These are phyloP conservation scores for Phalaenopsis equestris DNA, from an alignment of 106 monocot genomes.

Conservation along the genomic window DNA sequence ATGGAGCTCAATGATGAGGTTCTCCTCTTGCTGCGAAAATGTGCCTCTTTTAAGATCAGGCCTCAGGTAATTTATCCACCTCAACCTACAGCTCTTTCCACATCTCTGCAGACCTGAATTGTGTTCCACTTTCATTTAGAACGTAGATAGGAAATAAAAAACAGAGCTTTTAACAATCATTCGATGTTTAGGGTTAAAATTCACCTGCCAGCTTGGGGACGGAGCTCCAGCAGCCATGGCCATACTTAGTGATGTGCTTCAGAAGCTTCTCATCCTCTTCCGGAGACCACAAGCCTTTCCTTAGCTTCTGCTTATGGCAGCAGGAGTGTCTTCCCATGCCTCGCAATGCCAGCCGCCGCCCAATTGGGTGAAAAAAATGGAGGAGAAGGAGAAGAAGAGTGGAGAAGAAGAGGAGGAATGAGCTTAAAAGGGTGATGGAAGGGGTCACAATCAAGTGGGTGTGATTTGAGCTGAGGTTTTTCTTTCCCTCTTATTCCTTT, in stretches of 20 bases:
- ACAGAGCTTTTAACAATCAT: not conserved
- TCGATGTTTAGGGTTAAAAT: not conserved
- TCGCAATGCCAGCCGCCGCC: not conserved
- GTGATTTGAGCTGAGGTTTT: conserved; percentile 32
- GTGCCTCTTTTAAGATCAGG: conserved; percentile 78
- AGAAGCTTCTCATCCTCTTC: conserved; percentile 43
- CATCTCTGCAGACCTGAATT: conserved; percentile 80
- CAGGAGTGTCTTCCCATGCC: conserved; percentile 33
- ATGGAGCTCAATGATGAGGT: conserved; percentile 77
- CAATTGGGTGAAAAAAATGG: too few relatives aligned
- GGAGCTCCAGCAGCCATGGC: conserved; percentile 45
- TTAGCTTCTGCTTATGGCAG: conserved; percentile 37
- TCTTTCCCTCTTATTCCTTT: not conserved
- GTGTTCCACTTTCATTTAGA: not conserved
- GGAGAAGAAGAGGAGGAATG: not conserved
- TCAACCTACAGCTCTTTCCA: conserved; percentile 87
- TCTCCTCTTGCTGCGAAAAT: conserved; percentile 83
- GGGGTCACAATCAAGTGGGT: conserved; percentile 30
- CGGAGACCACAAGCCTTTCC: conserved; percentile 41
- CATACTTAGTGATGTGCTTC: conserved; percentile 23
- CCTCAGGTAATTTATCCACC: conserved; percentile 90
- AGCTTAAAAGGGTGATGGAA: conserved; percentile 3
- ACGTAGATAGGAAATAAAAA: not conserved
- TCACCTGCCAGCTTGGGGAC: conserved; percentile 30
- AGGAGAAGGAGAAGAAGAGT: not conserved